Evolutionary conservation across 257 asterid genomes (phyloP), one percentile per base, ranked within the genome.

Genomic region (Marsdenia floribunda): DNA sequence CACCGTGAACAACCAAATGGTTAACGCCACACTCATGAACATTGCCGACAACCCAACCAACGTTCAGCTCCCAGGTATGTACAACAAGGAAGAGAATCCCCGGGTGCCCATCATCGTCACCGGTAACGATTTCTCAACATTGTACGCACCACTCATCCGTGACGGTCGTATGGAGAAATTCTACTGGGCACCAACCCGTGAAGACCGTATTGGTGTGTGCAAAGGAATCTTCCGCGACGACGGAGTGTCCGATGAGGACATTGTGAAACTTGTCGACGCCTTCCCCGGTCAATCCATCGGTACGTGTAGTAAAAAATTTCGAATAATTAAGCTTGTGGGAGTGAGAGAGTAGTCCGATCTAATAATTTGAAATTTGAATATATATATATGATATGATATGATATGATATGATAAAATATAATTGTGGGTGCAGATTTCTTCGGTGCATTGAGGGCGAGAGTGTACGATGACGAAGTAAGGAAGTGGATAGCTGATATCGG

Each of bases 141-240:
- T 91, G 71, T 91, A 91, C 26, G 97, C 97, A 1, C 97, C 97
- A 2, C 91, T 91, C 69, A 91, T 91, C 75, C 97, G 97, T 70
- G 97, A 91, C 67, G 97, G 97, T 22, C 97, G 97, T 74, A 91
- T 91, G 97, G 97, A 91, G 87, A 91, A 91, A 85, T 91, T 90
- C 87, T 91, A 91, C 83, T 91, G 97, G 97, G 95, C 97, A 11
- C 97, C 97, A 13, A 91, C 95, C 40, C 90, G 97, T 0, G 96
- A 88, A 6, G 97, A 92, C 77, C 86, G 97, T 19, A 83, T 90
- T 68, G 97, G 97, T 40, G 96, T 92, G 37, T 90, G 96, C 81
- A 82, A n/a, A 66, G 96, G 97, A 29, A 91, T 91, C 70, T 91
- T 91, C 90, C 86, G 87, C 4, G 82, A 91, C 1, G 97, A 92